Conservation (phyloP, 1,284 basidiomycete species). For the Stygiomarasmius scandens region DNA sequence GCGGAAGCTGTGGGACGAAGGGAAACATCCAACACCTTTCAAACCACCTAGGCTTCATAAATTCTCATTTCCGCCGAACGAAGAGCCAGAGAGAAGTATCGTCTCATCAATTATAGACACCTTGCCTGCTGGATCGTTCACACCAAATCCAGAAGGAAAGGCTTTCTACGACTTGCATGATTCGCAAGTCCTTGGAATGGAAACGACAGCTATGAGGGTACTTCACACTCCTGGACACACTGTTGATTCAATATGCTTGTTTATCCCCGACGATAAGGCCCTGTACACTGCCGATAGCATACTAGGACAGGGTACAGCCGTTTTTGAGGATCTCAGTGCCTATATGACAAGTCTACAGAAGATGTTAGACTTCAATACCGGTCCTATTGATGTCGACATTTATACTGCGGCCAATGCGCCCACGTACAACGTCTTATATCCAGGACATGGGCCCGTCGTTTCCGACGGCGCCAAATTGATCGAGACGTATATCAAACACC, state of each 20-base stretch:
- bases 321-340: constrained; percentile 83
- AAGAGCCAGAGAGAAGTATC: constrained; percentile 24
- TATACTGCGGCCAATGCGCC: constrained; percentile 10
- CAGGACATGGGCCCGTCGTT: constrained; percentile 87
- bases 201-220: constrained; percentile 50
- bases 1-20: constrained; percentile 55
- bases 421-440: constrained; percentile 66
- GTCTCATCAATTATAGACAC: constrained; percentile 46
- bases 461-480: constrained; percentile 61
- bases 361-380: constrained; percentile 50
- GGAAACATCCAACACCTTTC: constrained; percentile 47
- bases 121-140: constrained; percentile 47
- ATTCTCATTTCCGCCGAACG: constrained; percentile 44
- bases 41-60: constrained; percentile 74
- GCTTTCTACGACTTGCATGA: constrained; percentile 62
- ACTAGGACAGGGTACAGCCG: constrained; percentile 87
- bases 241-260: constrained; percentile 78
- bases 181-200: constrained; percentile 45
- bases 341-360: constrained; percentile 76
- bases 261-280: constrained; percentile 62
- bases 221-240: constrained; percentile 93
- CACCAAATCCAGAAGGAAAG: constrained; percentile 41
- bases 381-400: neutral
- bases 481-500: constrained; percentile 77
- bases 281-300: constrained; percentile 92